Conservation (phyloP, 2,329 filamentous ascomycete species). For the Epichloe coenophiala region DNA sequence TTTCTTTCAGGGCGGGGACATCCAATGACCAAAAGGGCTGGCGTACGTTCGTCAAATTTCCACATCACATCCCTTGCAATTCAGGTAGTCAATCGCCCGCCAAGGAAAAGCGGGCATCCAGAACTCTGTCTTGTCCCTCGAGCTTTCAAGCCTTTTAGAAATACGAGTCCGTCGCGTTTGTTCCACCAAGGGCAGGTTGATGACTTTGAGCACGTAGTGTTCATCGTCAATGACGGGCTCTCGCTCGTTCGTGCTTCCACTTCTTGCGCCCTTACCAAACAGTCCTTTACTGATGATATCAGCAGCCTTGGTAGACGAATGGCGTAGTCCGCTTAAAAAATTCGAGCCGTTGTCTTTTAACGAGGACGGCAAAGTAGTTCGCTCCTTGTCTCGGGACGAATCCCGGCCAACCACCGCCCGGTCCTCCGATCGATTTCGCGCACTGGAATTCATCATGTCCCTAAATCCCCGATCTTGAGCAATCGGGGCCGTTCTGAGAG, state of each 20-base stretch:
- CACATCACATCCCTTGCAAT: slow-evolving; percentile 86
- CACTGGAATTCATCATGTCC: slow-evolving; percentile 51
- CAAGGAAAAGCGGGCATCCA: slow-evolving; percentile 97
- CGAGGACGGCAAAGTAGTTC: slow-evolving; percentile 37
- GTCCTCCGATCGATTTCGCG: slow-evolving; percentile 63
- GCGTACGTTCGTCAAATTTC: slow-evolving; percentile 74
- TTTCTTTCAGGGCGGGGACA: background rate
- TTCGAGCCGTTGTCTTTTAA: slow-evolving; percentile 46
- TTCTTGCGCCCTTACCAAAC: slow-evolving; percentile 64
- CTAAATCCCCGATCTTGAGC: slow-evolving; percentile 53
- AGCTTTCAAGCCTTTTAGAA: slow-evolving; percentile 75
- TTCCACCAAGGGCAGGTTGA: slow-evolving; percentile 75
- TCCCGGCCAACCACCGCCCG: slow-evolving; percentile 37
- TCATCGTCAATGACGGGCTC: slow-evolving; percentile 60
- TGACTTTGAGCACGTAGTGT: slow-evolving; percentile 70
- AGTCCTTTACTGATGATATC: slow-evolving; percentile 73
- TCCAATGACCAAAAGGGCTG: background rate
- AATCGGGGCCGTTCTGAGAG: slow-evolving; percentile 48
- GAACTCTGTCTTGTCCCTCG: slow-evolving; percentile 90
- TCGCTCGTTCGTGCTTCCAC: slow-evolving; percentile 55
- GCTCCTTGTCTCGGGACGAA: slow-evolving; percentile 32
- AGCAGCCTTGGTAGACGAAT: slow-evolving; percentile 58
- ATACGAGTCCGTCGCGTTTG: slow-evolving; percentile 87
- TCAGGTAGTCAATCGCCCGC: slow-evolving; percentile 91
- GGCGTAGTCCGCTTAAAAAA: slow-evolving; percentile 62